A percentile compares a stretch with the other conserved stretches of the same genome.
phyloP scores from a whole-genome alignment of 2,329 filamentous ascomycete genomes.

The Ustulina deusta region DNA sequence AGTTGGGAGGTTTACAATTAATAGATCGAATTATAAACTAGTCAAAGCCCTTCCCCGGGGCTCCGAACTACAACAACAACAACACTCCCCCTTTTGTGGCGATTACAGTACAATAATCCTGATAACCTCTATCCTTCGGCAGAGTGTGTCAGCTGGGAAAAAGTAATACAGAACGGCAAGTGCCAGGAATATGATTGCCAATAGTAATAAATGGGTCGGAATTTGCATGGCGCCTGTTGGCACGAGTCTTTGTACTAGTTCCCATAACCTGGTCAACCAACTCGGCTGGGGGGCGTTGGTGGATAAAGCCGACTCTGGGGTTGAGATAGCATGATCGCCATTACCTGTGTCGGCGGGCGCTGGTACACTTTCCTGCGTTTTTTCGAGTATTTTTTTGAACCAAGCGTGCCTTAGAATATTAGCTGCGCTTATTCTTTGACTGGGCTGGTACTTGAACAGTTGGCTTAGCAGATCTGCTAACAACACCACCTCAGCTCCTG shows the following conservation, averaged over 20 bases:
- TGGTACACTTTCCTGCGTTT: not conserved
- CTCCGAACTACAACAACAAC: not conserved
- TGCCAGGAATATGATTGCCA: not conserved
- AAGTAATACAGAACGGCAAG: not conserved
- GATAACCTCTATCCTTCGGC: not conserved
- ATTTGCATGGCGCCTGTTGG: not conserved
- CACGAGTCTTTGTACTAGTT: not conserved
- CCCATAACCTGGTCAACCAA: not conserved
- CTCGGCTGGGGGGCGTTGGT: not conserved
- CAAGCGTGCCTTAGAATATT: slow-evolving; percentile 26
- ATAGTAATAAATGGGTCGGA: not conserved
- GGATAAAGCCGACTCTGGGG: not conserved
- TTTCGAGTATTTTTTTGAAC: slow-evolving; percentile 27
- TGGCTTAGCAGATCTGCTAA: slow-evolving; percentile 27
- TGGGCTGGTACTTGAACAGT: slow-evolving; percentile 27
- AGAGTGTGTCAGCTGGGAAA: not conserved
- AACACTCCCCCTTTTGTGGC: not conserved
- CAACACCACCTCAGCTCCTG: slow-evolving; percentile 12
- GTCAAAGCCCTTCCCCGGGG: no score
- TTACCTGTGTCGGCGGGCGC: not conserved
- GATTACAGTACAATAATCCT: not conserved
- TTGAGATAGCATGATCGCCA: no score
- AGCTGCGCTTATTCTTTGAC: not conserved
- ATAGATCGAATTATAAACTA: no score
- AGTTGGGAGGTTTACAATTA: no score